Conservation (phyloP, 2,329 filamentous ascomycete genomes). For the Elsinoe arachidis region DNA sequence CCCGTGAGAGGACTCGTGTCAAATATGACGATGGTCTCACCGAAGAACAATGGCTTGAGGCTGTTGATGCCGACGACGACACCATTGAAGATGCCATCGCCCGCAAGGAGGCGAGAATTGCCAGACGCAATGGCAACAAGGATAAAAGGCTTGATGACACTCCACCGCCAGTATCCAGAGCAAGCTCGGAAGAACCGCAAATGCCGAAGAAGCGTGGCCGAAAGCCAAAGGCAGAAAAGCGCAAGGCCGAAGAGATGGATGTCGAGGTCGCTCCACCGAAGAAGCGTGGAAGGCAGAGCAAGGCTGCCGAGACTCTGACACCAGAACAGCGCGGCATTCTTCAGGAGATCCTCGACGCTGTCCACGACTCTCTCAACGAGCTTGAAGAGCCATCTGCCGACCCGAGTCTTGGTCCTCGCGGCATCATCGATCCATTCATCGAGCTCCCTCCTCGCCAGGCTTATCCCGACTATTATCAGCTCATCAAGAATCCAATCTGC, state of each 20-base stretch:
- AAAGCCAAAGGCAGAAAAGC: slow-evolving; percentile 72
- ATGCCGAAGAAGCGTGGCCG: slow-evolving; percentile 68
- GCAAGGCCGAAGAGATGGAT: slow-evolving; percentile 72
- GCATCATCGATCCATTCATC: slow-evolving; percentile 90
- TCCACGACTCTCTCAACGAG: slow-evolving; percentile 74
- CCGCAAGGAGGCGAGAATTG: slow-evolving; percentile 77
- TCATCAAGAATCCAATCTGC: slow-evolving; percentile 86
- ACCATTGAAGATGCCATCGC: slow-evolving; percentile 86
- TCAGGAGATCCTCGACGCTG: slow-evolving; percentile 65
- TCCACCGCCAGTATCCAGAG: slow-evolving; percentile 64
- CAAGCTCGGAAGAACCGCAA: slow-evolving; percentile 66
- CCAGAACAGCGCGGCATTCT: slow-evolving; percentile 65
- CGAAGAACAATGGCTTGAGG: slow-evolving; percentile 98
- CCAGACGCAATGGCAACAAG: slow-evolving; percentile 69
- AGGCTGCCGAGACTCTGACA: slow-evolving; percentile 56
- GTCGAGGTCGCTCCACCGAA: slow-evolving; percentile 70
- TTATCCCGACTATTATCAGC: slow-evolving; percentile 90
- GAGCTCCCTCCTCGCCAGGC: slow-evolving; percentile 81
- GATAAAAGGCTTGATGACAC: slow-evolving; percentile 57
- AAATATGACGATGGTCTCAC: slow-evolving; percentile 96
- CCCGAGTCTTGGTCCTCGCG: slow-evolving; percentile 53
- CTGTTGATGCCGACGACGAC: slow-evolving; percentile 94
- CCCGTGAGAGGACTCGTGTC: slow-evolving; percentile 87
- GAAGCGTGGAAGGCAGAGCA: slow-evolving; percentile 62
- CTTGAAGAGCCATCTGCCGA: slow-evolving; percentile 67